phyloP scores from a whole-genome alignment of 2,329 filamentous ascomycete genomes.

The Penicillium nordicum region DNA sequence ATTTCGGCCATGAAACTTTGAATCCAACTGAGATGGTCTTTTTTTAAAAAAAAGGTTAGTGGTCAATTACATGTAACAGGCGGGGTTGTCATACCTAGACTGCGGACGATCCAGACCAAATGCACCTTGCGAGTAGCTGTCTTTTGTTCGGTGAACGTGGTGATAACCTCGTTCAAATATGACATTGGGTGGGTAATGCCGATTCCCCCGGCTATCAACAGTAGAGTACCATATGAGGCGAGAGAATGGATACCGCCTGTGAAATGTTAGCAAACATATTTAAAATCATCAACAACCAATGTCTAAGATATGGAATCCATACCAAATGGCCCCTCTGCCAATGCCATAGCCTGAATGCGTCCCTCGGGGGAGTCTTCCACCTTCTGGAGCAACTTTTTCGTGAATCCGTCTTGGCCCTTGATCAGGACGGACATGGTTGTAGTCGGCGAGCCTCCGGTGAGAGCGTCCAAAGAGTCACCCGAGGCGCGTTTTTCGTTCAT shows the following conservation, averaged over 20 bases:
- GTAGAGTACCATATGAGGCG: constrained; percentile 32
- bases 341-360: constrained; percentile 25
- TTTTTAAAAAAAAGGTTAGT: background rate
- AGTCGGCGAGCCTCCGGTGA: constrained; percentile 26
- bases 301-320: background rate
- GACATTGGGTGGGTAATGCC: constrained; percentile 39
- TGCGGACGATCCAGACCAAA: constrained; percentile 35
- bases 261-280: background rate
- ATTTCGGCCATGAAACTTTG: constrained; percentile 35
- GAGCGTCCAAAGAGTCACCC: constrained; percentile 28
- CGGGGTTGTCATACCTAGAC: constrained; percentile 22
- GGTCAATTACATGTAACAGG: background rate
- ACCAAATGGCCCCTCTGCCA: constrained; percentile 39
- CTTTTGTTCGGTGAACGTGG: constrained; percentile 22
- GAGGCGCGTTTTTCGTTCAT: constrained; percentile 28
- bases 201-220: constrained; percentile 37
- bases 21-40: constrained; percentile 36
- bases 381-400: constrained; percentile 30
- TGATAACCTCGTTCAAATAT: constrained; percentile 31
- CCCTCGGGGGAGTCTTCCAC: constrained; percentile 26
- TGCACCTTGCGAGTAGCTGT: constrained; percentile 29
- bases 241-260: constrained; percentile 32
- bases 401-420: constrained; percentile 35
- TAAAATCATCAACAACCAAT: background rate
- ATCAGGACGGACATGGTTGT: constrained; percentile 34